These are phyloP conservation scores for Cladosporium colombiae DNA, from an alignment of 2,329 filamentous ascomycete species.

Conservation along the genomic window DNA sequence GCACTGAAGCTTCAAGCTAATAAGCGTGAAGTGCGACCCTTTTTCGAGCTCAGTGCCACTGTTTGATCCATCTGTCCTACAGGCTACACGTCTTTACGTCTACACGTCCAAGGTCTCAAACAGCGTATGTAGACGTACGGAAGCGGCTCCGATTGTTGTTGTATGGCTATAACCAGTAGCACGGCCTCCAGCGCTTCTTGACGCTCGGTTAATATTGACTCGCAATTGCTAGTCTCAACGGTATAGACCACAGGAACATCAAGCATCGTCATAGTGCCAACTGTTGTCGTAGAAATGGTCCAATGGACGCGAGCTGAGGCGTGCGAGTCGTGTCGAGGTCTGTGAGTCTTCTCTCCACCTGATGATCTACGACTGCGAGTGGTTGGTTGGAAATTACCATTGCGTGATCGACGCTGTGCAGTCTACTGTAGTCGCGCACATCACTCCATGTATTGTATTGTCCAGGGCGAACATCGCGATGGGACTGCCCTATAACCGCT, in stretches of 20 bases:
- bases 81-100: background rate
- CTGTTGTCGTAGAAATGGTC: background rate
- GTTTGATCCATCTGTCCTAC: background rate
- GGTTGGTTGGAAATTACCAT: background rate
- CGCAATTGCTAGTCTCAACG: background rate
- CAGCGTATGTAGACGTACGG: background rate
- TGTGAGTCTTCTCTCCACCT: background rate
- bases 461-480: background rate
- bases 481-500: background rate
- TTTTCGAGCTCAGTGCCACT: background rate
- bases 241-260: slow-evolving; percentile 10
- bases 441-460: background rate
- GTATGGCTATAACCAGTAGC: background rate
- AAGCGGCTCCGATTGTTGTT: background rate
- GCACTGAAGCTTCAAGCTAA: background rate
- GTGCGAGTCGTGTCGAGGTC: background rate
- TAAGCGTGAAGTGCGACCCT: background rate
- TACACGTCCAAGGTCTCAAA: background rate
- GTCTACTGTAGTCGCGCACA: background rate
- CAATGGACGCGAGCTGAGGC: background rate
- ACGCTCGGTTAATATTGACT: background rate
- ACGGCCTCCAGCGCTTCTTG: background rate
- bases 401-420: background rate
- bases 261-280: slow-evolving; percentile 8
- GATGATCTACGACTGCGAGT: background rate